Percentiles rank a stretch among this genome's conserved stretches.
Evolutionary conservation across 352 stramenopile species (phyloP).

Genomic region (Phytophthora tentaculata): DNA sequence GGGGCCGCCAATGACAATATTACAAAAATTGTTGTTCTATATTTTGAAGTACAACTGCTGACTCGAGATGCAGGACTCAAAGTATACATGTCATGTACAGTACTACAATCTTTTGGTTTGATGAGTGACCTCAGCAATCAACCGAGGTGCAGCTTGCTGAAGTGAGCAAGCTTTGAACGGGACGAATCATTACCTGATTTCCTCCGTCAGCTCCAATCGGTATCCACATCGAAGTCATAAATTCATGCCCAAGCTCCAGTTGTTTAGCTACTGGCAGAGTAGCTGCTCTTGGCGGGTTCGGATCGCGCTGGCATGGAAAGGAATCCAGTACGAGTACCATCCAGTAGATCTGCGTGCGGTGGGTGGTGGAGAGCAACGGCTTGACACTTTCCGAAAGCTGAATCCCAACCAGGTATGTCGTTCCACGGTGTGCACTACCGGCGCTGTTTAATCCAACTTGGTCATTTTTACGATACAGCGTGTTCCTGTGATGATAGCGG

Average conservation of each 20-base stretch:
- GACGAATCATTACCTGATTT: constrained; percentile 16
- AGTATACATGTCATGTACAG: no score
- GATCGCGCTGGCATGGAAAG: constrained; percentile 89
- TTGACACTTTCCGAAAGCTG: constrained; percentile 57
- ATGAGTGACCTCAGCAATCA: constrained; percentile 8
- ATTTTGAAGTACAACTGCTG: no score
- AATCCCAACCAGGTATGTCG: constrained; percentile 70
- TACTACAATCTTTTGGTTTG: no score
- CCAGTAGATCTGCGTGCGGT: constrained; percentile 72
- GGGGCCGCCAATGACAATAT: no score
- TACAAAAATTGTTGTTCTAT: no score
- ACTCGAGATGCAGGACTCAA: no score
- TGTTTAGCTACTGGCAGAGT: constrained; percentile 89
- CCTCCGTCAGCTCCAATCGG: background rate
- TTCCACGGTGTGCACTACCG: background rate
- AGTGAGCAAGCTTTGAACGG: background rate
- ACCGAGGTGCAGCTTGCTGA: background rate
- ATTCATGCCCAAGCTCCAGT: constrained; percentile 26
- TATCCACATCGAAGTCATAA: background rate
- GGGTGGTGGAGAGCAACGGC: constrained; percentile 59
- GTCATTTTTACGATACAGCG: constrained; percentile 37
- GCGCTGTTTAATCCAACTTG: background rate
- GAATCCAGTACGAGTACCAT: constrained; percentile 81
- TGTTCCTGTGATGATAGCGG: constrained; percentile 84
- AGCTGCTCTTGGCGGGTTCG: constrained; percentile 92